Evolutionary conservation across 148 eudicot genomes (phyloP), one percentile per base, ranked within the genome.

Genomic region (Polygonum aviculare): DNA sequence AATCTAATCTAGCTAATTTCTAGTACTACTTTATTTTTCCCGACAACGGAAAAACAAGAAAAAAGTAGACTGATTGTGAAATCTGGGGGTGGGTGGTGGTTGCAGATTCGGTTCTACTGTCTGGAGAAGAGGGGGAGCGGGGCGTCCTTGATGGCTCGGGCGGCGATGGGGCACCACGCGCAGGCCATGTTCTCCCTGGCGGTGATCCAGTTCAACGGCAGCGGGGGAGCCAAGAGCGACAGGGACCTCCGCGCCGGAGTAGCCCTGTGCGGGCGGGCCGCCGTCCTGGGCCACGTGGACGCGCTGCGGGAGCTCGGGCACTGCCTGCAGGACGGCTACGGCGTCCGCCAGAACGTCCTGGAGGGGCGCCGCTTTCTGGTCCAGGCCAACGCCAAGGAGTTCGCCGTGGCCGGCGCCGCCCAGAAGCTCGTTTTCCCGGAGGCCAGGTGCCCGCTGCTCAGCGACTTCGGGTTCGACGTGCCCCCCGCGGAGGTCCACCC

Each of bases 251-350:
- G 94, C 72, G 98, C 98, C 36, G 98, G 98, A 0, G 98, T 94
- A 19, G 94, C 97, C 7, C 77, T 94, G 1, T 94, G 94, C 60
- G 97, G 94, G 35, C 91, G 97, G 73, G 96, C 98, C 63, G 97
- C 97, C 38, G 89, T 86, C 74, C 73, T 94, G 4, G 98, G 98
- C 52, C 98, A 94, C 84, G 83, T 94, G 75, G 97, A 92, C 78
- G 96, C 97, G 0, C 83, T 94, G 31, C 88, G 98, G 0, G 98
- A 94, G 83, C 90, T 94, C 2, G 98, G 98, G 18, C 98, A 94
- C 80, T 94, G 97, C 62, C 90, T 94, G 0, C 98, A 94, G 63
- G 98, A 94, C 85, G 98, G 98, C n/a, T 94, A 94, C 80, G 98
- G 98, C 59, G 96, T 94, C 16, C 87, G 86, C 18, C 95, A 86